Base-by-base conservation (phyloP, 2,329 filamentous ascomycete species). In the Phialophora macrospora region DNA sequence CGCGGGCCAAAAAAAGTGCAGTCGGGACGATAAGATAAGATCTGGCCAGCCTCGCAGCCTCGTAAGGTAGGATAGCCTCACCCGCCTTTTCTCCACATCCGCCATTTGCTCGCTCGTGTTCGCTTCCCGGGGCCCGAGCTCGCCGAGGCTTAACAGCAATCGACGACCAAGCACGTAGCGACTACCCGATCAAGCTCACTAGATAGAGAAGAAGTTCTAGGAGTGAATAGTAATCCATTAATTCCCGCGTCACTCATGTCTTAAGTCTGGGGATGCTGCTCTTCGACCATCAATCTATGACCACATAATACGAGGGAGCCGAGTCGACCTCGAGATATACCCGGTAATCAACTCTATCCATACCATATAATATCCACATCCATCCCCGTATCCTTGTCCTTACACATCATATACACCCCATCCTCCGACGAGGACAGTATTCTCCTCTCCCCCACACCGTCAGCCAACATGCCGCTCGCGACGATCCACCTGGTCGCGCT, bases 401-500 rank as follows among this genome's bases (percentile, higher is more conserved):
- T 41, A 17, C 14, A 41, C n/a, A 41, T 41, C 38, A 41, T 41
- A 41, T 41, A 41, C 14, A 6, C 14, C 1, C 12, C 14, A 17
- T 22, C 4, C 1, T 24, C 3, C 20, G 1, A 24, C 20, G 1
- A 20, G 3, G 4, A 51, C 20, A 51, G 7, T 7, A 61, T 17
- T 28, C 44, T 8, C 20, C 28, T 14, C n/a, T 34, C n/a, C 24
- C 7, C 12, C 38, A 14, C n/a, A 28, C 41, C 7, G 20, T 56
- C 1, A 11, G 34, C 34, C 30, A 46, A n/a, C 11, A 78, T 79
- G 77, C 77, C 77, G 55, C 69, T 75, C 59, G 71, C 74, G 41
- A 77, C 74, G 2, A 72, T 79, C 46, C 76, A 78, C 56, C 75
- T 78, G 26, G 66, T 79, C 46, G 59, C 71, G 2, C 73, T 79